Percentiles rank a stretch among this genome's conserved stretches.
Conservation (phyloP, 176 grass and related monocot species). For the Sorghum bicolor region Sorghum_bicolor_NCBIv3 NC_012874.2:64644001-64644500, state of each 20-base stretch:
- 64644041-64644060: slow-evolving; percentile 17
- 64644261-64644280: slow-evolving; percentile 31
- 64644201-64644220: slow-evolving; percentile 1
- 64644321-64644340: slow-evolving; percentile 21
- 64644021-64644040: not conserved
- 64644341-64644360: slow-evolving; percentile 67
- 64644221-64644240: not conserved
- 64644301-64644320: not conserved
- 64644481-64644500: slow-evolving; percentile 47
- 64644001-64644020: no score
- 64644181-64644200: slow-evolving; percentile 21
- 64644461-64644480: slow-evolving; percentile 45
- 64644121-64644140: slow-evolving; percentile 46
- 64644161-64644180: not conserved
- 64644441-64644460: slow-evolving; percentile 48
- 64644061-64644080: slow-evolving; percentile 46
- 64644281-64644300: slow-evolving; percentile 18
- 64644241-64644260: not conserved
- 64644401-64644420: slow-evolving; percentile 84
- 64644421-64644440: slow-evolving; percentile 74
- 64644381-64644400: slow-evolving; percentile 94
- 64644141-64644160: slow-evolving; percentile 59
- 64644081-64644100: slow-evolving; percentile 38
- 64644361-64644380: slow-evolving; percentile 75
- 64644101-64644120: slow-evolving; percentile 56